Evolutionary conservation across 1,284 basidiomycete genomes (phyloP).

Genomic region (Inonotus obliquus): DNA sequence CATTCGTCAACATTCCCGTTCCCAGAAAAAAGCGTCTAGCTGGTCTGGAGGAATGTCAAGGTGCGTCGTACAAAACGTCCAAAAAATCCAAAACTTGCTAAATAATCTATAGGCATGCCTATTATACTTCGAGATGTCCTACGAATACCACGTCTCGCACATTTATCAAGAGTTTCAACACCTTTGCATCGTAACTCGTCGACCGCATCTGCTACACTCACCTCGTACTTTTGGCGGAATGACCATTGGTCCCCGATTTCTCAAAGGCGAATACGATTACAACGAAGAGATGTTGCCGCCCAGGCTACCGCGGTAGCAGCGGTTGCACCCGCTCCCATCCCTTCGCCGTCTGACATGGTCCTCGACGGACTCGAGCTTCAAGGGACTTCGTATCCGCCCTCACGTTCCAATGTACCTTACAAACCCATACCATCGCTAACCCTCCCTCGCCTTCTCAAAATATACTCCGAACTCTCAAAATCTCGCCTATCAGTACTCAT

Average conservation of each 20-base stretch:
- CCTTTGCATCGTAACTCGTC: neutral
- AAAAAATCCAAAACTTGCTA: neutral
- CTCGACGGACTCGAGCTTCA: neutral
- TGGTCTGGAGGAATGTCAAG: conserved; percentile 1
- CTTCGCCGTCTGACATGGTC: neutral
- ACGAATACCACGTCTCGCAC: neutral
- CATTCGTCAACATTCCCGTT: neutral
- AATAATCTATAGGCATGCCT: neutral
- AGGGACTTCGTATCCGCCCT: conserved; percentile 10
- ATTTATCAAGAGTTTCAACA: neutral
- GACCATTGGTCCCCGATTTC: conserved; percentile 14
- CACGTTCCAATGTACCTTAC: conserved; percentile 10
- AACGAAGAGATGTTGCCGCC: neutral
- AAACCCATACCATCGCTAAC: conserved; percentile 40
- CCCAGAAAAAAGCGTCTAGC: too few species aligned
- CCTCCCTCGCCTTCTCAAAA: conserved; percentile 49
- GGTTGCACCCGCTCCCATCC: neutral
- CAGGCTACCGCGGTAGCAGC: neutral
- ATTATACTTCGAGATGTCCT: neutral
- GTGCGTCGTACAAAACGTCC: neutral
- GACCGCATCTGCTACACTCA: conserved; percentile 9
- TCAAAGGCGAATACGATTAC: neutral
- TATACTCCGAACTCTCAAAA: conserved; percentile 87
- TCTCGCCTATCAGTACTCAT: conserved; percentile 84
- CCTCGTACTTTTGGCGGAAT: conserved; percentile 19